Base-by-base conservation (phyloP, 768 basidiomycete genomes). In the Agaricus blazei region DNA sequence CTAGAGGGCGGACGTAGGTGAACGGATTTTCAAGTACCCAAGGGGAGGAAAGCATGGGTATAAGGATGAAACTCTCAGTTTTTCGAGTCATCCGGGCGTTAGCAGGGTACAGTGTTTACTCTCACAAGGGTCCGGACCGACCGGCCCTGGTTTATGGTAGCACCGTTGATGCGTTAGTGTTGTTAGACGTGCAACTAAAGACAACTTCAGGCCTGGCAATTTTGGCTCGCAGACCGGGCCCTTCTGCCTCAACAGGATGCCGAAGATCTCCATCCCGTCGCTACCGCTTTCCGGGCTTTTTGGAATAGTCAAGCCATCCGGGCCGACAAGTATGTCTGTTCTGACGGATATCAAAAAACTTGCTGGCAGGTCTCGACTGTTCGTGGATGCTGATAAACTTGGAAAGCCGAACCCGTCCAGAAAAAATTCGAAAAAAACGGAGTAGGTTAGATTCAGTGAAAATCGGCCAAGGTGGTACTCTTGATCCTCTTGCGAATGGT, bases 401-500 rank as follows among this genome's bases (percentile, higher is more conserved):
- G 78, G 75, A 58, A 75, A 79, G 52, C 58, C 66, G 7, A 64
- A 65, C 45, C 69, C 68, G n/a, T 70, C 74, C 42, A 73, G 70
- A 36, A 72, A 70, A 40, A 74, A 74, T 51, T 75, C 74, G 26
- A 79, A 77, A 58, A 58, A 67, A 71, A 44, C 68, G 69, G 50
- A 74, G 74, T 48, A 47, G 54, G 15, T 19, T 43, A 3, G 77
- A 81, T 23, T 64, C 70, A 2, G 74, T 94, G 51, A 95, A 96
- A 70, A 82, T 95, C 48, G 94, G 93, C 1, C 91, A 94, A 69
- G 93, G 93, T 28, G 94, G 97, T 3, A 99, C 97, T 3, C 75
- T 99, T 48, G 97, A 99, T 73, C 97, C 97, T 14, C 77, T 98
- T 36, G 97, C 97, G 4, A 93, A 97, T 68, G 96, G 96, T 43